Percentiles rank a stretch among this genome's conserved stretches.
Evolutionary conservation across 495 filamentous ascomycete species (phyloP).

Genomic region (Paragyromitra xinjiangensis): DNA sequence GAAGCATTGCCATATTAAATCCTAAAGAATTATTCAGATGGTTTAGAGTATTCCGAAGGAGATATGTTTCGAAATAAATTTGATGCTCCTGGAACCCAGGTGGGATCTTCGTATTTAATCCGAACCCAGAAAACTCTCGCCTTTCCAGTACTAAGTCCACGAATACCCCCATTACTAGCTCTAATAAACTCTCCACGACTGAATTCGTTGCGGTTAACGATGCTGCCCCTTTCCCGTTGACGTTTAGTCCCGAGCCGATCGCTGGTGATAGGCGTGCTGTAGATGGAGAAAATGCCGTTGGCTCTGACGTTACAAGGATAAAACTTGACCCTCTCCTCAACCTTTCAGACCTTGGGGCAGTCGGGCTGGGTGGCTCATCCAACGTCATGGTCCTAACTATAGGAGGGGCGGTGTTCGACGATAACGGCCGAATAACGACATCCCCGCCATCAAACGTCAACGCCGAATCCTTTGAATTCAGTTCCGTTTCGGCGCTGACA

Average conservation of each 20-base stretch:
- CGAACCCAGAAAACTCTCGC: conserved; percentile 91
- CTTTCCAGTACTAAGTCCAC: conserved; percentile 80
- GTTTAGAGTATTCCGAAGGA: conserved; percentile 77
- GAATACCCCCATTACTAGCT: conserved; percentile 79
- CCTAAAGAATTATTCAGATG: conserved; percentile 74
- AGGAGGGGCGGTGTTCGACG: conserved; percentile 63
- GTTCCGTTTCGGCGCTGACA: conserved; percentile 80
- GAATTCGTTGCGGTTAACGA: conserved; percentile 64
- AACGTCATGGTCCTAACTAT: conserved; percentile 76
- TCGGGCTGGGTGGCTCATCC: conserved; percentile 63
- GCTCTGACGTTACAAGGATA: conserved; percentile 80
- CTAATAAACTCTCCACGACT: conserved; percentile 76
- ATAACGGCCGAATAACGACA: conserved; percentile 77
- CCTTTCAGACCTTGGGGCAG: conserved; percentile 63
- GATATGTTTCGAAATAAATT: conserved; percentile 90
- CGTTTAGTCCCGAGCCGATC: conserved; percentile 57
- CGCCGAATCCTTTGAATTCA: conserved; percentile 77
- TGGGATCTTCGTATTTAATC: conserved; percentile 84
- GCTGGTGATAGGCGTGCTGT: conserved; percentile 70
- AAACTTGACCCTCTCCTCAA: conserved; percentile 85
- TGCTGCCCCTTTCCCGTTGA: conserved; percentile 61
- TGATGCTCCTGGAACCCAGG: conserved; percentile 93
- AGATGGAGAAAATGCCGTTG: conserved; percentile 64
- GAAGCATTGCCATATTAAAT: conserved; percentile 74
- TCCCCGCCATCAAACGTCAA: conserved; percentile 87